These are phyloP conservation scores for Cutaneotrichosporon sp. DNA, from an alignment of 1,284 basidiomycete species.

Conservation along the genomic window DNA sequence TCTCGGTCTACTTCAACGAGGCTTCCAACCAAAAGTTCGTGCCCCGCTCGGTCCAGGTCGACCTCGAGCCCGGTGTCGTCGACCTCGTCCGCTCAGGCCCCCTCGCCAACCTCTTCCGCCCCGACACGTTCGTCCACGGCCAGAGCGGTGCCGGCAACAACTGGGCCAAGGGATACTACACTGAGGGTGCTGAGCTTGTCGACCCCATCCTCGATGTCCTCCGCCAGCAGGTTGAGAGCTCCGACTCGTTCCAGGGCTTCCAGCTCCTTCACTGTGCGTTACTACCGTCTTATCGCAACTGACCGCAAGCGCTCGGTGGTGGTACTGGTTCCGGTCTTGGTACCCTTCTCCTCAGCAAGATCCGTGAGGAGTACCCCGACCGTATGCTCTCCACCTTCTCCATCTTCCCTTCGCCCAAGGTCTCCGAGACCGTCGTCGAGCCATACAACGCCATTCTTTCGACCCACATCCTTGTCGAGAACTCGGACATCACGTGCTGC, in stretches of 20 bases:
- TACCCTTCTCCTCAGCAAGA: slow-evolving; percentile 72
- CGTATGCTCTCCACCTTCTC: slow-evolving; percentile 93
- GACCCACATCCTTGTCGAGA: slow-evolving; percentile 85
- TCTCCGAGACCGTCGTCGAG: slow-evolving; percentile 94
- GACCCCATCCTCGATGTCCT: slow-evolving; percentile 75
- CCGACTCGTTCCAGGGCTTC: slow-evolving; percentile 88
- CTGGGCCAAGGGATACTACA: slow-evolving; percentile 60
- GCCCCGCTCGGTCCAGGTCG: slow-evolving; percentile 87
- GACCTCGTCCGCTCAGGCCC: slow-evolving; percentile 60
- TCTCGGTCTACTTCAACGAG: slow-evolving; percentile 50
- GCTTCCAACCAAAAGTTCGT: slow-evolving; percentile 58
- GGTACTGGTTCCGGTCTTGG: slow-evolving; percentile 87
- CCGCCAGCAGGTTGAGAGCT: slow-evolving; percentile 69
- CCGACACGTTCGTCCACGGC: slow-evolving; percentile 77
- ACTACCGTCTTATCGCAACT: neutral
- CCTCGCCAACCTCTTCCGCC: slow-evolving; percentile 63
- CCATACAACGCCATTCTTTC: slow-evolving; percentile 84
- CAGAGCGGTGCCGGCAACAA: slow-evolving; percentile 60
- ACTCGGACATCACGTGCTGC: slow-evolving; percentile 82
- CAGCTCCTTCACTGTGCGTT: slow-evolving; percentile 73
- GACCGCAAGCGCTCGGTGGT: slow-evolving; percentile 77
- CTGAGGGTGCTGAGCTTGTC: slow-evolving; percentile 87
- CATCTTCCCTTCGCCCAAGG: slow-evolving; percentile 84
- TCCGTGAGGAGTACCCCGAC: slow-evolving; percentile 88
- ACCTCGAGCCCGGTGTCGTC: slow-evolving; percentile 86